Conservation (phyloP, 345 rosid species). For the Hibiscus syriacus region DNA sequence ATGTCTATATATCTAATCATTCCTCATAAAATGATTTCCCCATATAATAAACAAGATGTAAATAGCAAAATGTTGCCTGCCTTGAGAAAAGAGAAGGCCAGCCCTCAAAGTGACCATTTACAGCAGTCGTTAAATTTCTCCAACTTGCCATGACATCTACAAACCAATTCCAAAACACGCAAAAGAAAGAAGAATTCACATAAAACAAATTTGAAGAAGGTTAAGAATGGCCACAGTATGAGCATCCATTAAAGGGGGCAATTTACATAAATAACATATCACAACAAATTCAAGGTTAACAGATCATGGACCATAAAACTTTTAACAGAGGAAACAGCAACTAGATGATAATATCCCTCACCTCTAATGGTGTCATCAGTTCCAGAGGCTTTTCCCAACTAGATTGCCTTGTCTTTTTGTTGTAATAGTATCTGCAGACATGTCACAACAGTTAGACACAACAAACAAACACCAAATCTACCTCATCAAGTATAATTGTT, state of each 20-base stretch:
- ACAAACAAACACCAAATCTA: background rate
- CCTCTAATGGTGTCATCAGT: conserved; percentile 97
- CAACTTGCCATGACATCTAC: conserved; percentile 47
- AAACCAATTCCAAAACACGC: conserved; percentile 36
- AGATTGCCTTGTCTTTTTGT: conserved; percentile 88
- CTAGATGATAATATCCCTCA: conserved; percentile 24
- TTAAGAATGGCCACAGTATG: conserved; percentile 17
- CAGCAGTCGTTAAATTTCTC: conserved; percentile 39
- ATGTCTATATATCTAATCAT: background rate
- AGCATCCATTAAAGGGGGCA: conserved; percentile 21
- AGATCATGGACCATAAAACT: background rate
- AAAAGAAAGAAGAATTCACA: conserved; percentile 30
- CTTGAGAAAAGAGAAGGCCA: conserved; percentile 41
- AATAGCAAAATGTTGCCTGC: conserved; percentile 34
- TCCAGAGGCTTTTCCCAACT: conserved; percentile 98
- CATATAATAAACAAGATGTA: conserved; percentile 14
- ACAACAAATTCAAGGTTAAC: conserved; percentile 8
- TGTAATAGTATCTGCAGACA: conserved; percentile 76
- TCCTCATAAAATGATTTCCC: conserved; percentile 12
- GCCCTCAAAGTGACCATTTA: conserved; percentile 35
- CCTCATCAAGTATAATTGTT: background rate
- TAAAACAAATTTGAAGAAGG: conserved; percentile 24
- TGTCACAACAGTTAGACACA: conserved; percentile 1
- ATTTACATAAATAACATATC: conserved; percentile 6
- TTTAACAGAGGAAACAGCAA: conserved; percentile 6